Conservation (phyloP, 768 basidiomycete genomes). For the Butyriboletus loyo region DNA sequence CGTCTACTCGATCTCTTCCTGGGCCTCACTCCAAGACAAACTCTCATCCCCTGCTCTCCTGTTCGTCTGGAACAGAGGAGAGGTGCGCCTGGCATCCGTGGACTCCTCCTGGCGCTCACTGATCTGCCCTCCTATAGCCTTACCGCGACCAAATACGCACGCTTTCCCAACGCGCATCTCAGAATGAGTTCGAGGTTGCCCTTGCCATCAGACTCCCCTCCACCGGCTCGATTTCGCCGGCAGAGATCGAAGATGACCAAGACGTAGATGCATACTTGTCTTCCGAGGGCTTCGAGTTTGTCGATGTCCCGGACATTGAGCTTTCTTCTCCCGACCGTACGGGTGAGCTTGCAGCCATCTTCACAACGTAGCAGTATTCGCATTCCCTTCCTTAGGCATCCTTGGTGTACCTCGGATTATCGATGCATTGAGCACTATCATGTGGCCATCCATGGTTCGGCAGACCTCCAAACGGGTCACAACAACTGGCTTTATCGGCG, state of each 20-base stretch:
- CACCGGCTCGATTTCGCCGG: constrained; percentile 11
- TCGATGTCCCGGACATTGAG: constrained; percentile 40
- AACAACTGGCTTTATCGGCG: neutral
- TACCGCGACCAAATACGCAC: constrained; percentile 55
- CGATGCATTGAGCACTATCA: constrained; percentile 80
- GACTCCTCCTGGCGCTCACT: neutral
- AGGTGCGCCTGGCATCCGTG: constrained; percentile 44
- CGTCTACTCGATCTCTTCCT: constrained; percentile 43
- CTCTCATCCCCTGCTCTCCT: constrained; percentile 60
- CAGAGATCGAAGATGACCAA: constrained; percentile 43
- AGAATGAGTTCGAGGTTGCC: constrained; percentile 65
- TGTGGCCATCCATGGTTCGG: constrained; percentile 78
- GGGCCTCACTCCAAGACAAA: constrained; percentile 39
- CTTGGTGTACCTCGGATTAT: constrained; percentile 63
- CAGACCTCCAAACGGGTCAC: constrained; percentile 4
- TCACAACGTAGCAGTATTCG: neutral
- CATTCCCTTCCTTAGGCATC: constrained; percentile 35
- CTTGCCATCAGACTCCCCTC: constrained; percentile 59
- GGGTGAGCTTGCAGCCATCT: constrained; percentile 10
- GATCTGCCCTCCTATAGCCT: constrained; percentile 36
- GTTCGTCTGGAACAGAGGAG: constrained; percentile 65
- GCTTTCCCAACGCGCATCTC: constrained; percentile 46
- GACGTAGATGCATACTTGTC: constrained; percentile 67
- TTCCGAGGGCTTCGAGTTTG: constrained; percentile 72
- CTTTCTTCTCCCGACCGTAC: constrained; percentile 8